A percentile compares a stretch with the other conserved stretches of the same genome.
Conservation (phyloP, 352 stramenopile species). For the Pythium brassicae region DNA sequence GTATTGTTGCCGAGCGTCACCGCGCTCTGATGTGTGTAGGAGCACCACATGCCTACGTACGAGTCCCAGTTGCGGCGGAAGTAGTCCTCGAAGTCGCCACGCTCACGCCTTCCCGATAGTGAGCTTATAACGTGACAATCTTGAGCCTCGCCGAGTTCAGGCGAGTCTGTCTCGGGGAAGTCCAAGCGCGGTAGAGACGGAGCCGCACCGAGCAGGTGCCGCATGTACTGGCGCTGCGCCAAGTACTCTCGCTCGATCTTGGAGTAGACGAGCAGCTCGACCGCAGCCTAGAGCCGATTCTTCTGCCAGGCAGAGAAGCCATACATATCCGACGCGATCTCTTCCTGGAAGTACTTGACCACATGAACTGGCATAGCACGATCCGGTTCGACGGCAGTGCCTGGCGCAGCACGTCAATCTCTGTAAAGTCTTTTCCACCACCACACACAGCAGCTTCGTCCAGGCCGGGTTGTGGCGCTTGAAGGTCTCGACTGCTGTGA, state of each 20-base stretch:
- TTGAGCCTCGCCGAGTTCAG: neutral
- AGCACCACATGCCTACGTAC: constrained; percentile 14
- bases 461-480: neutral
- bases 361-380: constrained; percentile 26
- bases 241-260: constrained; percentile 7
- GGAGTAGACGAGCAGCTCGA: constrained; percentile 16
- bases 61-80: constrained; percentile 22
- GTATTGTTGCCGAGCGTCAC: constrained; percentile 21
- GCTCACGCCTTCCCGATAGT: no score
- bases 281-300: constrained; percentile 5
- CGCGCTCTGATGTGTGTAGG: constrained; percentile 10
- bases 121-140: neutral
- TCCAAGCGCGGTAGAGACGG: no score
- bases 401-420: constrained; percentile 10
- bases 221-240: constrained; percentile 10
- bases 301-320: constrained; percentile 18
- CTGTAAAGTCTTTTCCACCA: constrained; percentile 28
- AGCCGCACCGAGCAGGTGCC: neutral
- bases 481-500: neutral
- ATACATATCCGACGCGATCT: constrained; percentile 12
- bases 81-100: constrained; percentile 14
- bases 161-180: neutral
- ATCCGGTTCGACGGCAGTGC: constrained; percentile 8
- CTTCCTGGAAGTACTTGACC: constrained; percentile 14
- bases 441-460: neutral